Base-by-base conservation (phyloP, 495 filamentous ascomycete genomes). In the Filosporella fistucella region DNA sequence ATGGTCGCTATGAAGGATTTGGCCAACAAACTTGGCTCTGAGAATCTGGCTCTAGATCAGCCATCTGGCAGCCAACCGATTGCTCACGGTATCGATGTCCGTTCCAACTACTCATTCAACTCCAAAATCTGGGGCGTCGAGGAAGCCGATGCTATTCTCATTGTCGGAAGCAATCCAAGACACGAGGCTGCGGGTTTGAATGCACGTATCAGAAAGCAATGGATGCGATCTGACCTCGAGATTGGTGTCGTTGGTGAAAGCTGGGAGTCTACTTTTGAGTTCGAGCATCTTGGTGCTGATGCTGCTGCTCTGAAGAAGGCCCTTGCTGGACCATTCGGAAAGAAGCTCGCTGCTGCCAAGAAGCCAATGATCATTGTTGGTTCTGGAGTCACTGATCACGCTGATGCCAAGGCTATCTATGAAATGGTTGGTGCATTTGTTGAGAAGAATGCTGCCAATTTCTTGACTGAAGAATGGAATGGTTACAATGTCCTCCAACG, bases 1-100 rank as follows among this genome's bases (percentile, higher is more conserved):
- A 72, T 98, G 37, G 91, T 97, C 46, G 93, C 91, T 24, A 87
- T 95, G 78, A 98, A 98, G 74, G 93, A 97, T 62, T 69, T 98
- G 43, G 85, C 87, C 54, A 97, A 97, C 74, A 91, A 84, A 67
- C 85, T 98, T 45, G 89, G 87, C 39, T 96, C 94, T 10, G 93
- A 98, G 55, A 98, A 96, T 65, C 77, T 98, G 38, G 85, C 89
- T 30, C 82, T 97, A 26, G 93, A 98, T 59, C 91, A 89, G 63
- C 88, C 91, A 21, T 77, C 77, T 10, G 93, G 93, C 52, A 82
- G 76, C 66, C 72, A 82, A 45, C 94, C 94, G 8, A 67, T 95
- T 54, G 87, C 91, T 20, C 93, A 98, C 63, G 93, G 93, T 59
- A 72, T 97, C 54, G 93, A 97, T 61, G 78, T 96, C 47, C 89